Evolutionary conservation across 1,284 basidiomycete genomes (phyloP), one percentile per base, ranked within the genome.

Genomic region (Violaceomyces palustris): DNA sequence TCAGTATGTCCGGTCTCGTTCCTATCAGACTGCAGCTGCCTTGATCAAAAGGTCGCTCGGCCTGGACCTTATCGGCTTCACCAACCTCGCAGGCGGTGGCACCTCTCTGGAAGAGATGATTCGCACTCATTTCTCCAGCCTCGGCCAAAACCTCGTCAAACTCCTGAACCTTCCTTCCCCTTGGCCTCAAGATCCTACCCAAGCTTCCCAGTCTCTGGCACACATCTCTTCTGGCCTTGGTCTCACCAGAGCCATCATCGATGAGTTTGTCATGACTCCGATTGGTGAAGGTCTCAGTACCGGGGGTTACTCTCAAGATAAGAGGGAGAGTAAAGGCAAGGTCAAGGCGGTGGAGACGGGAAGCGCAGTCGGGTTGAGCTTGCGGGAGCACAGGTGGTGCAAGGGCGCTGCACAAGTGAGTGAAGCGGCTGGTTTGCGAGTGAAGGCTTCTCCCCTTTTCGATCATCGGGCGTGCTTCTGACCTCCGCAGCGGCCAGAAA

Each of bases 341-440:
- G 24, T 42, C 14, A 55, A 60, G 31, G 41, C 42, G 9, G 50
- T 39, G 1, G 45, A 53, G 2, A 45, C 44, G n/a, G 61, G 53
- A 25, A 53, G 50, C 1, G 40, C 45, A 4, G 52, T 61, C 14
- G 66, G 64, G 12, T 59, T 69, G 21, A 61, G 41, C 12, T 34
- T 47, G 18, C 52, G 52, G 12, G 57, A 60, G 39, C 62, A 63
- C 36, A 45, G 54, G 17, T 62, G 63, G 35, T 69, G 59, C 54
- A 67, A 67, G 33, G 41, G 54, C 7, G 48, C 60, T n/a, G 42
- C 58, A 14, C 57, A 48, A 35, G 39, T 42, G 36, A 34, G 31
- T 19, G 27, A 28, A 10, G 9, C 27, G 10, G 10, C 27, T 10
- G 10, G n/a, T 34, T 12, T 18, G 23, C 5, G 14, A 39, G 14